Evolutionary conservation across 352 stramenopile genomes (phyloP).

Genomic region (Pythium insidiosum): DNA sequence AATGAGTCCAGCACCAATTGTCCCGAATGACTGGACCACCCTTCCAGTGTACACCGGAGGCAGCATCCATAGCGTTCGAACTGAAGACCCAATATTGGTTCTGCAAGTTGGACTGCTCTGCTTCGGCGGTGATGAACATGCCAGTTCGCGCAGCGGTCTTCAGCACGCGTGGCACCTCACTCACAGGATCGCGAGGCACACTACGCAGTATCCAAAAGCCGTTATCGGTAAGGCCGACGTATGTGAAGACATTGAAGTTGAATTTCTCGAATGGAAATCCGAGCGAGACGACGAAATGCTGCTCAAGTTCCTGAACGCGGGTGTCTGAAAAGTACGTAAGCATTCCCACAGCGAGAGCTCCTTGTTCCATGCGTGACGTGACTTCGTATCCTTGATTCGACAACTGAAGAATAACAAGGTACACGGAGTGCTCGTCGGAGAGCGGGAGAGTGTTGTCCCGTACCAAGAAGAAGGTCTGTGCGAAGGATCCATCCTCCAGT

Average conservation of each 20-base stretch:
- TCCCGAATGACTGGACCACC: slow-evolving; percentile 6
- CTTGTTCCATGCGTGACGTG: background rate
- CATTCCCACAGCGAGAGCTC: background rate
- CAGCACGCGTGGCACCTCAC: background rate
- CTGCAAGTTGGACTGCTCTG: slow-evolving; percentile 7
- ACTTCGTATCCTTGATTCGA: slow-evolving; percentile 3
- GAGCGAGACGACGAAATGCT: slow-evolving; percentile 4
- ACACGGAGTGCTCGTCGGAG: background rate
- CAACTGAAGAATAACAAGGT: background rate
- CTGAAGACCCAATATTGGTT: slow-evolving; percentile 9
- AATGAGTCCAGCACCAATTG: slow-evolving; percentile 16
- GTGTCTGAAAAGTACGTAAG: background rate
- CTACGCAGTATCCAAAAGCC: slow-evolving; percentile 5
- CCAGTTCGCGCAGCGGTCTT: slow-evolving; percentile 5
- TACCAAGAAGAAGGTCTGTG: slow-evolving; percentile 1
- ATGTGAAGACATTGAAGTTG: slow-evolving; percentile 4
- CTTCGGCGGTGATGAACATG: slow-evolving; percentile 6
- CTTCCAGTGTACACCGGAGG: background rate
- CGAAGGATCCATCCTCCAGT: background rate
- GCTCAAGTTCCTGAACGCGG: background rate
- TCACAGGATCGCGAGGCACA: background rate
- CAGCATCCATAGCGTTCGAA: slow-evolving; percentile 1
- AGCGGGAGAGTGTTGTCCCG: background rate
- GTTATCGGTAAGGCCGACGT: slow-evolving; percentile 1
- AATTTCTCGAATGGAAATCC: slow-evolving; percentile 10